Evolutionary conservation across 2,329 filamentous ascomycete species (phyloP), one percentile per base, ranked within the genome.

Genomic region (Fusarium sp.): DNA sequence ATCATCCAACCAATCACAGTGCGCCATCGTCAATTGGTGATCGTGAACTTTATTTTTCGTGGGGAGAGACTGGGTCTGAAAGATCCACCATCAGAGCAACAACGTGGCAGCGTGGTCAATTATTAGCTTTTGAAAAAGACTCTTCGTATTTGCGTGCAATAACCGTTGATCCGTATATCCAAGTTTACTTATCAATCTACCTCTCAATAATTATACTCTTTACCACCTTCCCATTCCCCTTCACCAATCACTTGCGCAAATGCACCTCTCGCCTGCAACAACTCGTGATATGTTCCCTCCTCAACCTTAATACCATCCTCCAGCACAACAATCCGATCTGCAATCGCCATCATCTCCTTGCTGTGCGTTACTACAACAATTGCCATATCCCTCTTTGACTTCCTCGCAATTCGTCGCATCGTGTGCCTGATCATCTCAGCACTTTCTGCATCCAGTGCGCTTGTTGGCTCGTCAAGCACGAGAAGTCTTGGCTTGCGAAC

Each of bases 381-480:
- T 0, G 92, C 92, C 78, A 93, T 86, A 1, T 81, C 82, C 37
- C 56, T 56, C 20, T 47, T 76, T 57, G 72, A 67, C 23, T 63
- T 59, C 2, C 72, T 65, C 14, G 90, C 81, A 2, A 96, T 79
- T 0, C 76, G 75, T 37, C 78, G 78, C 42, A 97, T 84, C 0
- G 90, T 90, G 11, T 86, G 80, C 14, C 92, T 83, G 5, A 98
- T 86, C 3, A 85, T 80, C 4, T 85, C 85, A 0, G 92, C 90
- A 41, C 87, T 90, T 71, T 90, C 87, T 0, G 86, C 84, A 74
- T 98, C 94, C 0, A 98, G 83, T 1, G 92, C 91, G 27, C 90
- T 92, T 0, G 94, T 98, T 2, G 94, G 93, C 80, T 98, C 94
- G 73, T 98, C 95, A 3, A 98, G 81, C 4, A 98, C 86, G 18